Evolutionary conservation across 2,329 filamentous ascomycete species (phyloP).

Genomic region (Pseudogymnoascus sp.): DNA sequence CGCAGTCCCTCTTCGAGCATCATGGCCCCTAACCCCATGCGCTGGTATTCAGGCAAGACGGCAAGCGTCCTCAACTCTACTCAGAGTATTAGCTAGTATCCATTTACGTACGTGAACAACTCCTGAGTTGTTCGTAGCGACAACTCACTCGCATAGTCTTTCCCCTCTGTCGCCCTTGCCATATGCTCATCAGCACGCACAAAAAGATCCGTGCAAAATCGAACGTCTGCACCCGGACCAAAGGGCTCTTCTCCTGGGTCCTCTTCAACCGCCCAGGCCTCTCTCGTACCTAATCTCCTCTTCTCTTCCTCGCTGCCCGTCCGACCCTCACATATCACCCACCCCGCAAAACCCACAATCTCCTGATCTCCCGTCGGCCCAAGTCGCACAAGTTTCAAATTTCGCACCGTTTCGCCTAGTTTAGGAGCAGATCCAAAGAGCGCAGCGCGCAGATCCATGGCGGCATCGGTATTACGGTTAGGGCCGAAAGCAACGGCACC

Average conservation of each 20-base stretch:
- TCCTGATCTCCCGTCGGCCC: conserved; percentile 11
- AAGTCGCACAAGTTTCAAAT: conserved; percentile 11
- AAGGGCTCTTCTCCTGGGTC: conserved; percentile 9
- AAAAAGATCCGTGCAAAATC: conserved; percentile 22
- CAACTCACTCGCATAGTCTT: conserved; percentile 20
- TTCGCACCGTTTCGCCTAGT: background rate
- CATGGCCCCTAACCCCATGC: conserved; percentile 20
- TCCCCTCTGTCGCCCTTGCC: conserved; percentile 12
- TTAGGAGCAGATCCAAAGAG: background rate
- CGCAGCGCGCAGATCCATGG: conserved; percentile 6
- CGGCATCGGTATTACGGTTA: conserved; percentile 14
- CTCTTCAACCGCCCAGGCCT: background rate
- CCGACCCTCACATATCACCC: conserved; percentile 12
- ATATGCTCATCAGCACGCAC: conserved; percentile 19
- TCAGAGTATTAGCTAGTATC: background rate
- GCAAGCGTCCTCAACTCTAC: conserved; percentile 19
- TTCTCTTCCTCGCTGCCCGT: background rate
- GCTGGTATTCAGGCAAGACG: conserved; percentile 18
- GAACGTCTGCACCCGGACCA: conserved; percentile 18
- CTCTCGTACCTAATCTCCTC: background rate
- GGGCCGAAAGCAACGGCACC: conserved; percentile 10
- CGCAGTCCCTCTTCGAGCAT: conserved; percentile 18
- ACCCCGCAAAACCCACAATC: conserved; percentile 17
- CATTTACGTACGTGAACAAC: background rate
- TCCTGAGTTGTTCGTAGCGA: background rate